Evolutionary conservation across 805 yeast genomes (phyloP).

Genomic region (Yarrowia sp.): DNA sequence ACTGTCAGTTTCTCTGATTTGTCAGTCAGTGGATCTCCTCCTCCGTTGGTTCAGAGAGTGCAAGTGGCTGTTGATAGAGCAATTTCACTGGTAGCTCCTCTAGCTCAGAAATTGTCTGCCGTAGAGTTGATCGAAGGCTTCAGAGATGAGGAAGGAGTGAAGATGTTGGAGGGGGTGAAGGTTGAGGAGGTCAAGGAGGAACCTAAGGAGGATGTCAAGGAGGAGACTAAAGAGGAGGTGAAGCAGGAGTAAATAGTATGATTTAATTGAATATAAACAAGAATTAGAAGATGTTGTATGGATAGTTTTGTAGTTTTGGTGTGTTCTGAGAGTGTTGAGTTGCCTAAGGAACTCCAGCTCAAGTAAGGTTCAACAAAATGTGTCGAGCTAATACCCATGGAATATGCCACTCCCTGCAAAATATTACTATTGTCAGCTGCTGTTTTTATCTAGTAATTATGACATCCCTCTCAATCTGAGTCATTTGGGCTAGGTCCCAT

Average conservation of each 20-base stretch:
- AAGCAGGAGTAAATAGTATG: background rate
- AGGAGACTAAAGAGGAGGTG: background rate
- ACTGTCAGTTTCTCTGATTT: constrained; percentile 60
- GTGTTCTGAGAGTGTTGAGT: too few relatives aligned
- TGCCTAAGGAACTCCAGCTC: too few relatives aligned
- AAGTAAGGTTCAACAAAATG: too few relatives aligned
- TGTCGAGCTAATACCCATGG: too few relatives aligned
- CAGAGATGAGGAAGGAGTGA: background rate
- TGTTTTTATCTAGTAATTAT: too few relatives aligned
- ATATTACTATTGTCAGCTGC: too few relatives aligned
- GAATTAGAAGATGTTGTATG: too few relatives aligned
- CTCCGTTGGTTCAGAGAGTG: constrained; percentile 76
- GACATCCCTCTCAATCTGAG: too few relatives aligned
- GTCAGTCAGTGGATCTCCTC: constrained; percentile 68
- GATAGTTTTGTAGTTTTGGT: too few relatives aligned
- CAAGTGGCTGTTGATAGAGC: constrained; percentile 78
- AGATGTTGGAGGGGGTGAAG: background rate
- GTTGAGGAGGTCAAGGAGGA: background rate
- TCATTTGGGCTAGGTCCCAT: too few relatives aligned
- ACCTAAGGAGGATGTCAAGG: background rate
- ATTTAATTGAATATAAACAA: background rate
- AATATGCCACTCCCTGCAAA: too few relatives aligned
- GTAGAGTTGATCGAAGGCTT: background rate
- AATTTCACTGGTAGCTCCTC: constrained; percentile 77
- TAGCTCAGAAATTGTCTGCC: constrained; percentile 37